A percentile compares a stretch with the other conserved stretches of the same genome.
Conservation (phyloP, 2,329 filamentous ascomycete species). For the Purpureocillium lavendulum region DNA sequence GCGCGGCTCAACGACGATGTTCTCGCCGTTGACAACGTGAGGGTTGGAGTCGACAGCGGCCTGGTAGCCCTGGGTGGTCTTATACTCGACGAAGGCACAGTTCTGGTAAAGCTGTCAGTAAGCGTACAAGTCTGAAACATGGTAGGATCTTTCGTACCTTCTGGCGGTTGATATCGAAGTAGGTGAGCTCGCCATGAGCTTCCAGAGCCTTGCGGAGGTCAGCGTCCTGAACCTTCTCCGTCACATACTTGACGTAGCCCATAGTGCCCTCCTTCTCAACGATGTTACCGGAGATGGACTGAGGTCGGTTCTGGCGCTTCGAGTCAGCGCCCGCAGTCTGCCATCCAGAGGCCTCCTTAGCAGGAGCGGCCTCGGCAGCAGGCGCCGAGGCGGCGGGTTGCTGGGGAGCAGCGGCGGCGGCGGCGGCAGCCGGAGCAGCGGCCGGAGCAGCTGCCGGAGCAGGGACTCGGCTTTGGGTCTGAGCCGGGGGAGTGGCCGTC, state of each 20-base stretch:
- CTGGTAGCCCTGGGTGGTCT: conserved; percentile 69
- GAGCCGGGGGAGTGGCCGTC: conserved; percentile 43
- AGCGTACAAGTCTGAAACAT: conserved; percentile 3
- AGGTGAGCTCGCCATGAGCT: conserved; percentile 61
- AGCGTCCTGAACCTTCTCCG: conserved; percentile 71
- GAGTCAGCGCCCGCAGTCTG: conserved; percentile 79
- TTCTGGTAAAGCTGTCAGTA: conserved; percentile 48
- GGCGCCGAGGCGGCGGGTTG: conserved; percentile 27
- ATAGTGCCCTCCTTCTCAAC: conserved; percentile 67
- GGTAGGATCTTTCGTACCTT: conserved; percentile 53
- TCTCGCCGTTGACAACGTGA: conserved; percentile 73
- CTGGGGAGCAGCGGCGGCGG: conserved; percentile 19
- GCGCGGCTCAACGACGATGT: conserved; percentile 81
- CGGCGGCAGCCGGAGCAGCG: conserved; percentile 27
- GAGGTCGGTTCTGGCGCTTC: conserved; percentile 72
- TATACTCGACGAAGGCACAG: conserved; percentile 95
- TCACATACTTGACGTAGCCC: conserved; percentile 94
- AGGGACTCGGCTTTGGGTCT: conserved; percentile 41
- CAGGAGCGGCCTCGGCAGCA: conserved; percentile 26
- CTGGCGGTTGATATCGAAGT: conserved; percentile 70
- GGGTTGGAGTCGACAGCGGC: conserved; percentile 79
- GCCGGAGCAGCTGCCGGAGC: conserved; percentile 32
- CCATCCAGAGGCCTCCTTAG: conserved; percentile 57
- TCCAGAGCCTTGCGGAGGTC: conserved; percentile 64
- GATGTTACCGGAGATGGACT: conserved; percentile 51